Base-by-base conservation (phyloP, 352 stramenopile species). In the Phytopythium delawarense region DNA sequence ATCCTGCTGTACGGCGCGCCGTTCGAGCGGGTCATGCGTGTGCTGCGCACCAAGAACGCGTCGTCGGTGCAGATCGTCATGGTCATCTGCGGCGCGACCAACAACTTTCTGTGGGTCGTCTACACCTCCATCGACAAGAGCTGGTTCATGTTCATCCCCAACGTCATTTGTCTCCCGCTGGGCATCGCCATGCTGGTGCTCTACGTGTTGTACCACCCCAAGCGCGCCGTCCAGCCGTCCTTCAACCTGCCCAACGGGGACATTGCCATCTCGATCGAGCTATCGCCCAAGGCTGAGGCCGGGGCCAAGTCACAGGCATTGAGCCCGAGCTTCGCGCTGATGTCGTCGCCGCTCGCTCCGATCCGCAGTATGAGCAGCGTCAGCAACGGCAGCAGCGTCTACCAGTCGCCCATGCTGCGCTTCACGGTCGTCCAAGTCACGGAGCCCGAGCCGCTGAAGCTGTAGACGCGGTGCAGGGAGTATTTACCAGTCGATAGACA, bases 71-170 rank as follows among this genome's bases (percentile, higher is more conserved):
- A 79, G 42, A 79, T 88, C 34, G 61, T 72, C 16, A 75, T 86
- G 66, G 71, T 86, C 30, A 51, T 81, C 45, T 71, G 69, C 0
- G 72, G 66, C 18, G 63, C 66, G 0, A 60, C 74, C 30, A 88
- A 84, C 68, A 80, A 78, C 54, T 61, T 58, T 13, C 44, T 81
- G 21, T 87, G 78, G 78, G 63, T 85, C 39, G 57, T 72, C 32
- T 84, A 87, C 59, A 71, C 72, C 2, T 57, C 70, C 4, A 49
- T 85, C 23, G 66, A 78, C 46, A 65, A 56, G 45, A 76, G 82
- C 66, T 83, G 70, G 74, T 71, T 86, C 66, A 75, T 85, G 63
- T 71, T 87, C 51, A 65, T 74, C 44, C 75, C 75, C 6, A 81
- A 84, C 59, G 59, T 69, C 7, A 71, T 76, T 42, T 79, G 68